Evolutionary conservation across 1,284 basidiomycete genomes (phyloP).

Genomic region (Trametes sp.): DNA sequence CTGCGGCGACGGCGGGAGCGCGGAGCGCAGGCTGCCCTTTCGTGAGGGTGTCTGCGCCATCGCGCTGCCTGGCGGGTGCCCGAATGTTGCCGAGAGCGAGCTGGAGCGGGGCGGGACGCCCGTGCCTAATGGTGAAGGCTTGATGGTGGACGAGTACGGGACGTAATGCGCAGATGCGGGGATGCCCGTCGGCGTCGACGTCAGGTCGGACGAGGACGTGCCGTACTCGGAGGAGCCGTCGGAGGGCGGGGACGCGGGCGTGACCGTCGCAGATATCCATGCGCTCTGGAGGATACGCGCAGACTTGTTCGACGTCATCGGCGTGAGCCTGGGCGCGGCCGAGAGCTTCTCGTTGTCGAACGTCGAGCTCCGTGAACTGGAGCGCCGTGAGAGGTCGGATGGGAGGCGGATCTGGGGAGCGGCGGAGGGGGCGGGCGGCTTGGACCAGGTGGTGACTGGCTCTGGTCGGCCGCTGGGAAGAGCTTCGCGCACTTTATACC

Average conservation of each 20-base stretch:
- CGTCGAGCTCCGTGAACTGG: conserved; percentile 25
- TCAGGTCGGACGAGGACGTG: conserved; percentile 29
- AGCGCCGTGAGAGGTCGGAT: conserved; percentile 31
- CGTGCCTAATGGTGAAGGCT: conserved; percentile 25
- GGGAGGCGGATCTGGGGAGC: conserved; percentile 27
- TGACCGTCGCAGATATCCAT: conserved; percentile 32
- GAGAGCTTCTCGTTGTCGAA: conserved; percentile 27
- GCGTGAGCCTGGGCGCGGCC: conserved; percentile 20
- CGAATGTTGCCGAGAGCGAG: conserved; percentile 28
- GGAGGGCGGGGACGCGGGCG: conserved; percentile 29
- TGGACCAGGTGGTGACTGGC: conserved; percentile 33
- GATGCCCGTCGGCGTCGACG: conserved; percentile 30
- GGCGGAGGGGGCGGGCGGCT: conserved; percentile 28
- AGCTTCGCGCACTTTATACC: conserved; percentile 35
- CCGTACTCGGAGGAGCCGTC: conserved; percentile 25
- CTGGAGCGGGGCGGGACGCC: conserved; percentile 27
- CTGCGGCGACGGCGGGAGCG: conserved; percentile 19
- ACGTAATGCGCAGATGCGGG: conserved; percentile 30
- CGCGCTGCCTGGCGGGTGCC: conserved; percentile 26
- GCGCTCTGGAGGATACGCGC: conserved; percentile 30
- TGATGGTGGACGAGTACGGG: conserved; percentile 32
- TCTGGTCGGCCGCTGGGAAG: conserved; percentile 37
- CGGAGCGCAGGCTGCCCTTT: conserved; percentile 14
- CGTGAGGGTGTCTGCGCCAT: conserved; percentile 21
- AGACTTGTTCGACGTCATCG: conserved; percentile 28